Evolutionary conservation across 306 rosid species (phyloP), one percentile per base, ranked within the genome.

Genomic region (Phaseolus lunatus): DNA sequence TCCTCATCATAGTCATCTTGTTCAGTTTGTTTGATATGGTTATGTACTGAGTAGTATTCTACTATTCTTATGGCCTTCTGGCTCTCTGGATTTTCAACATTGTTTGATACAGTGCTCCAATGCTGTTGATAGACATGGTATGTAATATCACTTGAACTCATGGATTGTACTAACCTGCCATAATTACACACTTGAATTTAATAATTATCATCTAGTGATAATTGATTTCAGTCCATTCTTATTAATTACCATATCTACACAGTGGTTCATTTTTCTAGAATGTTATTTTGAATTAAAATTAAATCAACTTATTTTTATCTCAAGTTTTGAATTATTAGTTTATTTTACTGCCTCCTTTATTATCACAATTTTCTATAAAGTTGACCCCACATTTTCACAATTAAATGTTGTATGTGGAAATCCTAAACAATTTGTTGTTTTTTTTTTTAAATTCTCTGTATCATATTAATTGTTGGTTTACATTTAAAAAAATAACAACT

Each of bases 1-100:
- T 84, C 98, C 61, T 56, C 97, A 5, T 85, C 90, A 0, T 90
- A 87, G 80, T 70, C 70, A 56, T 70, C 79, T 43, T 76, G 83
- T 68, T 65, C 49, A 57, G 11, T 56, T 62, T 63, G 37, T 47
- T 67, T 73, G 62, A 59, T 70, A 62, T 68, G 61, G n/a, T 44
- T 76, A 61, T 61, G 70, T 73, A 73, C 6, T 65, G 18, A 39
- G 58, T 57, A 2, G 18, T 29, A 13, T 26, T 53, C 27, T 53
- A 58, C 71, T 53, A 15, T 58, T 53, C 49, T 66, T 61, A 4
- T 59, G 61, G 10, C 35, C 58, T 9, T 59, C 3, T 75, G 52
- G 56, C 20, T 81, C 41, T 23, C 9, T 61, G 68, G 20, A 27
- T 70, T 70, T 43, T 29, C 23, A 70, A 23, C 73, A 48, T 50